phyloP scores from a whole-genome alignment of 768 basidiomycete genomes.

The Kwoniella sp. region DNA sequence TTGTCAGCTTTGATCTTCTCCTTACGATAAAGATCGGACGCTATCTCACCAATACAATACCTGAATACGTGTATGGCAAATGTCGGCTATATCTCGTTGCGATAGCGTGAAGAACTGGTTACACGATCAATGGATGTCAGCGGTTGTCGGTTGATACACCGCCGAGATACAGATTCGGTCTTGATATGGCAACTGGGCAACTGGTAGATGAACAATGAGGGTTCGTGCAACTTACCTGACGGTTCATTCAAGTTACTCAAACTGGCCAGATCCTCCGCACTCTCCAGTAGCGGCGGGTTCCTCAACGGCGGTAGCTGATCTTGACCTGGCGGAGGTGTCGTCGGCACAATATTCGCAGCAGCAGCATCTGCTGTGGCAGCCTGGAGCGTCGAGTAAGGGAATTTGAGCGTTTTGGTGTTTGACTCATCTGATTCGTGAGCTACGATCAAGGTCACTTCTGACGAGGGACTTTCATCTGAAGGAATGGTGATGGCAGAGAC shows the following conservation, averaged over 20 bases:
- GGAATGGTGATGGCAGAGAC: constrained; percentile 44
- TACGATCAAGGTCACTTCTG: constrained; percentile 38
- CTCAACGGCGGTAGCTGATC: constrained; percentile 80
- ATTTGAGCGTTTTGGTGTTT: constrained; percentile 37
- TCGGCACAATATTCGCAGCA: constrained; percentile 26
- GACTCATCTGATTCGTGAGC: constrained; percentile 23
- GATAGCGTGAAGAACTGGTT: constrained; percentile 91
- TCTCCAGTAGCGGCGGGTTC: constrained; percentile 94
- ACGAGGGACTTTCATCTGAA: constrained; percentile 25
- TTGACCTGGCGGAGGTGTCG: constrained; percentile 38
- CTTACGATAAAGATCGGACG: background rate
- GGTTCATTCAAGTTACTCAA: constrained; percentile 98
- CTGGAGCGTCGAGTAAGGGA: constrained; percentile 34
- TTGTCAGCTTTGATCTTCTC: constrained; percentile 1
- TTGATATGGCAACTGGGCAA: no score
- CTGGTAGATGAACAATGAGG: background rate
- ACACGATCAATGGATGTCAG: no score
- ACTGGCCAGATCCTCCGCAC: constrained; percentile 95
- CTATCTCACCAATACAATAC: constrained; percentile 72
- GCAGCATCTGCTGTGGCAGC: constrained; percentile 30
- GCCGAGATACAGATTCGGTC: no score
- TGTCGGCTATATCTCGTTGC: constrained; percentile 94
- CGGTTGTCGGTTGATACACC: no score
- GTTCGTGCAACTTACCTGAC: constrained; percentile 65
- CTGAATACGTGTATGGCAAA: constrained; percentile 98